phyloP scores from a whole-genome alignment of 2,329 filamentous ascomycete genomes.

The Sporothrix protearum region DNA sequence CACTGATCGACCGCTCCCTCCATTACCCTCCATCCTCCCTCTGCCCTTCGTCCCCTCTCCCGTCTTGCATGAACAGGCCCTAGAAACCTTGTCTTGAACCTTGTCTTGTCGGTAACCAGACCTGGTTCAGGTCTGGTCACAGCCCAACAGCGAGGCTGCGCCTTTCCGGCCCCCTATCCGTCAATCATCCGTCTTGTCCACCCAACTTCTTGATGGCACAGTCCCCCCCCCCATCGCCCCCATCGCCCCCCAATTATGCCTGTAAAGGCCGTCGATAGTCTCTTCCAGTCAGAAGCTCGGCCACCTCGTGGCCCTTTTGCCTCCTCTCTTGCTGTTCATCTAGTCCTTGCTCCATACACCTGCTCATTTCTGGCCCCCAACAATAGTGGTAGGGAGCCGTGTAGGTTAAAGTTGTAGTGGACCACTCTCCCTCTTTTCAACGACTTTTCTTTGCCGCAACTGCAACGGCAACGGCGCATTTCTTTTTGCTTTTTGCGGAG shows the following conservation, averaged over 20 bases:
- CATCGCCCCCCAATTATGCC: not conserved
- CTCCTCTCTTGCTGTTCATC: not conserved
- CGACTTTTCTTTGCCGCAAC: not conserved
- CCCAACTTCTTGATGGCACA: not conserved
- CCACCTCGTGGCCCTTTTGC: not conserved
- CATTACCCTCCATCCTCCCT: not conserved
- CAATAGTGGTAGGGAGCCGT: not conserved
- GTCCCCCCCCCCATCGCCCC: not conserved
- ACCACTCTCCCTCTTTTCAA: not conserved
- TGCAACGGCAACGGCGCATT: not conserved
- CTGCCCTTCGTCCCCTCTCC: not conserved
- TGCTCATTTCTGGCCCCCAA: not conserved
- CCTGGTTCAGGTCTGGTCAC: not conserved
- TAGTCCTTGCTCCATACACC: not conserved
- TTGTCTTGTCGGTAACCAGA: not conserved
- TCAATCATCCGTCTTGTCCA: not conserved
- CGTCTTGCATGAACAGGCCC: constrained; percentile 10
- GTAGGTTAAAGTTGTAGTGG: not conserved
- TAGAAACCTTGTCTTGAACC: not conserved
- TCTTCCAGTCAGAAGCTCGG: not conserved
- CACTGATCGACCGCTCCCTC: constrained; percentile 10
- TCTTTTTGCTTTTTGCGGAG: not conserved
- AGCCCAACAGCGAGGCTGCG: not conserved
- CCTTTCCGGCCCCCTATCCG: not conserved
- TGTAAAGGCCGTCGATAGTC: not conserved